Conservation (phyloP, 805 yeast species). For the Wickerhamomyces hampshirensis region DNA sequence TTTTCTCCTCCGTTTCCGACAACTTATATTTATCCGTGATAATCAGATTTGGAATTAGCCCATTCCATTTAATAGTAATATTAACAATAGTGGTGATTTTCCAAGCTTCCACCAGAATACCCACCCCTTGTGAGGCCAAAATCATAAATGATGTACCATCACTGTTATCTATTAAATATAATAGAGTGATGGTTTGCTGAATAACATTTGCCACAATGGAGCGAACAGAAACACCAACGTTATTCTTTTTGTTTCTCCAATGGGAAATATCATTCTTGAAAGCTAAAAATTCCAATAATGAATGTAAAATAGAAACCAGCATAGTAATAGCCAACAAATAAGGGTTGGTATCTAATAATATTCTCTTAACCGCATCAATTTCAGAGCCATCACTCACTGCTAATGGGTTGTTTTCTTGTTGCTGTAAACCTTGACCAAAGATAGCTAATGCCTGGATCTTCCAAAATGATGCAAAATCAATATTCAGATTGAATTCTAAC, state of each 20-base stretch:
- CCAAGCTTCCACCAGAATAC: slow-evolving; percentile 38
- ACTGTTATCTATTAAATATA: slow-evolving; percentile 33
- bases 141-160: slow-evolving; percentile 36
- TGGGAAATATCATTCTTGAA: slow-evolving; percentile 38
- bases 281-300: slow-evolving; percentile 35
- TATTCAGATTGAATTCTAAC: slow-evolving; percentile 26
- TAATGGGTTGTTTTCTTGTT: slow-evolving; percentile 24
- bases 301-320: slow-evolving; percentile 30
- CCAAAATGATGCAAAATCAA: slow-evolving; percentile 26
- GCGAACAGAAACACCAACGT: slow-evolving; percentile 35
- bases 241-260: slow-evolving; percentile 36
- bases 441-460: slow-evolving; percentile 28
- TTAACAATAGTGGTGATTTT: slow-evolving; percentile 34
- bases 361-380: slow-evolving; percentile 31
- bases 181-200: slow-evolving; percentile 34
- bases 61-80: slow-evolving; percentile 22
- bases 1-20: slow-evolving; percentile 33
- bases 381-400: slow-evolving; percentile 29
- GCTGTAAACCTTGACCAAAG: slow-evolving; percentile 26
- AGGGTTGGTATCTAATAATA: slow-evolving; percentile 33
- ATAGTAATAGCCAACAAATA: slow-evolving; percentile 30
- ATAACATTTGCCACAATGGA: slow-evolving; percentile 35
- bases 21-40: slow-evolving; percentile 31
- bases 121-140: slow-evolving; percentile 31
- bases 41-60: slow-evolving; percentile 19